Base-by-base conservation (phyloP, 768 basidiomycete species). In the Pluteus cervinus region DNA sequence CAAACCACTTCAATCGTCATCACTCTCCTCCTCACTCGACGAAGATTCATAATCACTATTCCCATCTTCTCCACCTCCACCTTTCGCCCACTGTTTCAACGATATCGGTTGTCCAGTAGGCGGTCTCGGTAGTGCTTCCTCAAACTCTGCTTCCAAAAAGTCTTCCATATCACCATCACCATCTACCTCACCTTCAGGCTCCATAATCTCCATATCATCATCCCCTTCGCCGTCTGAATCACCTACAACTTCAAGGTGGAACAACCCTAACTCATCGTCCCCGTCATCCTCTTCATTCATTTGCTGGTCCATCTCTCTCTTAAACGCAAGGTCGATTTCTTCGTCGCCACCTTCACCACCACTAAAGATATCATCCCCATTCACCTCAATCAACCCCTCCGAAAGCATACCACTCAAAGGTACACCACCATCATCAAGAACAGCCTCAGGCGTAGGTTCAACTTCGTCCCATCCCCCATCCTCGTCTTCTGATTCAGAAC, bases 1-100 rank as follows among this genome's bases (percentile, higher is more conserved):
- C n/a, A n/a, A n/a, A n/a, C n/a, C n/a, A n/a, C n/a, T n/a, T 41
- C 26, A 41, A 30, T 41, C 40, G 18, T 41, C 40, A 34, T 41
- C 40, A 24, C 40, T 41, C 2, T 41, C 40, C n/a, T n/a, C n/a
- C 8, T 41, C 40, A n/a, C 40, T 41, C 4, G 40, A 18, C 21
- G 40, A 36, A 4, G 40, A 23, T 4, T 41, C 40, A 10, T 41
- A 33, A 17, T 41, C 40, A 24, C 40, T 41, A 22, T 35, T 10
- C 14, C 40, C 40, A 29, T 21, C 24, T 17, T 29, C 18, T 4
- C 37, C 37, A 9, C 40, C n/a, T n/a, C n/a, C n/a, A n/a, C n/a
- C n/a, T n/a, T n/a, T 26, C 9, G 40, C 40, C 8, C 36, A 41
- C 21, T 41, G 28, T 8, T 36, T 41, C 20, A 41, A 23, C 12